Evolutionary conservation across 2,329 filamentous ascomycete species (phyloP).

Genomic region (Monosporascus sp.): DNA sequence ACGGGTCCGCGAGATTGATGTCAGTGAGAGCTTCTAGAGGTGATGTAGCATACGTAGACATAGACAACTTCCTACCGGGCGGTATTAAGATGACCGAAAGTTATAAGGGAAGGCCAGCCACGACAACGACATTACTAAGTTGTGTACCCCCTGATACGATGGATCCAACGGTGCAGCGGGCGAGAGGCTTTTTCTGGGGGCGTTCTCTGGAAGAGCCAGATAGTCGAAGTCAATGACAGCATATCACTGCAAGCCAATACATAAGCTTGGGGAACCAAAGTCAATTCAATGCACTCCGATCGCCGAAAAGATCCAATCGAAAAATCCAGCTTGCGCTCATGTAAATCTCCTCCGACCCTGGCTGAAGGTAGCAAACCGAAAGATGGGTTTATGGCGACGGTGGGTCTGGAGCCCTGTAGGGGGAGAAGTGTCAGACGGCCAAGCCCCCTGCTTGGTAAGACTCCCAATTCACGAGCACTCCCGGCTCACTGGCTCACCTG

Average conservation of each 20-base stretch:
- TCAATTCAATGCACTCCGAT: slow-evolving; percentile 30
- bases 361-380: slow-evolving; percentile 25
- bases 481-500: neutral
- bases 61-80: too few relatives aligned
- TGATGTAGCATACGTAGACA: too few relatives aligned
- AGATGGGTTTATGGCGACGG: slow-evolving; percentile 12
- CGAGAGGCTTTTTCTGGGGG: too few relatives aligned
- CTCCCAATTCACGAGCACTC: neutral
- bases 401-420: neutral
- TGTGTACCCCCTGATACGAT: too few relatives aligned
- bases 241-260: neutral
- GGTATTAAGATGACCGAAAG: too few relatives aligned
- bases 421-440: neutral
- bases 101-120: too few relatives aligned
- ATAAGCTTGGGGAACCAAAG: slow-evolving; percentile 18
- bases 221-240: slow-evolving; percentile 4
- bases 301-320: slow-evolving; percentile 28
- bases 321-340: slow-evolving; percentile 28
- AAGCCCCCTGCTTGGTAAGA: neutral
- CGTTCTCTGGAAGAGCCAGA: too few relatives aligned
- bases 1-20: too few relatives aligned
- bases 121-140: too few relatives aligned
- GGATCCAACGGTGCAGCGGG: too few relatives aligned
- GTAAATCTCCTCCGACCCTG: slow-evolving; percentile 23
- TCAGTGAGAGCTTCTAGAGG: too few relatives aligned